Evolutionary conservation across 2,329 filamentous ascomycete genomes (phyloP).

Genomic region (Fusarium mexicanum): DNA sequence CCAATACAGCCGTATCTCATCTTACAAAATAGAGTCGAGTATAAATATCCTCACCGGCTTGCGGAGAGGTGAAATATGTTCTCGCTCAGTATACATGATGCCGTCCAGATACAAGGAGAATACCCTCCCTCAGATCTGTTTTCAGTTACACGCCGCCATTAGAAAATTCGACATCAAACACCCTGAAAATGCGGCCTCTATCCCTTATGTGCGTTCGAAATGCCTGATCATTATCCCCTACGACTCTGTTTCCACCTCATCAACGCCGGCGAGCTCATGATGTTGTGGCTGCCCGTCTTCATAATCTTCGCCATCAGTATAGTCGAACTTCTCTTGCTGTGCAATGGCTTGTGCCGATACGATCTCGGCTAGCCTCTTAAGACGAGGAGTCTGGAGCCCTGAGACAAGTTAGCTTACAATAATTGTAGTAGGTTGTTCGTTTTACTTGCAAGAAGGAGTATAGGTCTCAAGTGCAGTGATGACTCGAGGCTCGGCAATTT

Average conservation of each 20-base stretch:
- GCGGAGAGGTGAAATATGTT: conserved; percentile 26
- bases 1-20: conserved; percentile 41
- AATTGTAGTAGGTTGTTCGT: not conserved
- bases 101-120: conserved; percentile 36
- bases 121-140: conserved; percentile 36
- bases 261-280: conserved; percentile 61
- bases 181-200: conserved; percentile 45
- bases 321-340: conserved; percentile 87
- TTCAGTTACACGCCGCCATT: conserved; percentile 38
- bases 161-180: conserved; percentile 44
- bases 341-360: conserved; percentile 96
- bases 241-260: conserved; percentile 54
- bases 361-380: conserved; percentile 98
- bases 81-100: conserved; percentile 40
- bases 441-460: conserved; percentile 87
- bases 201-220: conserved; percentile 43
- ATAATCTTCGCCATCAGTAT: conserved; percentile 54
- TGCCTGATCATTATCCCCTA: conserved; percentile 42
- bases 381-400: conserved; percentile 95
- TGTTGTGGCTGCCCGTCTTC: conserved; percentile 57
- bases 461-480: conserved; percentile 98
- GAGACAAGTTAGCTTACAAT: conserved; percentile 43
- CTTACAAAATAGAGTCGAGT: conserved; percentile 38
- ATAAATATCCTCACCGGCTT: conserved; percentile 22
- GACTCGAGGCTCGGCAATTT: conserved; percentile 94